These are phyloP conservation scores for Wallacemonas sp. DNA, from an alignment of 208 protist genomes.

Conservation along the genomic window DNA sequence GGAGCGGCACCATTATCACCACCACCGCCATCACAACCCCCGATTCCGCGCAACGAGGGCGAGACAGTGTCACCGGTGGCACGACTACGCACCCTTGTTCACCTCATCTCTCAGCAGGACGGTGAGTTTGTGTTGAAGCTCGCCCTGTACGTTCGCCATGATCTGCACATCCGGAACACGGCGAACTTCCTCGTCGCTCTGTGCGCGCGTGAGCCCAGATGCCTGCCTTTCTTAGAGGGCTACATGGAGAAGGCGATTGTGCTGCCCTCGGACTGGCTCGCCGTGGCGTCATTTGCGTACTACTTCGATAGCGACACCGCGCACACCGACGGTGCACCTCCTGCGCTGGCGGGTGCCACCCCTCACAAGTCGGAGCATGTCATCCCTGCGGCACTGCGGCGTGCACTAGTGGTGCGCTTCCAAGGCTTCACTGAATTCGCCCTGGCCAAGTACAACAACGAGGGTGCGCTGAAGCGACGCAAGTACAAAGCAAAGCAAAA, in stretches of 20 bases:
- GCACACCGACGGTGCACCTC: neutral
- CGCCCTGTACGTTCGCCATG: conserved; percentile 88
- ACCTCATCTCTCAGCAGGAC: conserved; percentile 56
- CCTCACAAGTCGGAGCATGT: neutral
- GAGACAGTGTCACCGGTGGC: conserved; percentile 13
- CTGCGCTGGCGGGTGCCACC: neutral
- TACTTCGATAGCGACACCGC: conserved; percentile 44
- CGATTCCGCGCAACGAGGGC: neutral
- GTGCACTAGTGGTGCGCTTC: conserved; percentile 85
- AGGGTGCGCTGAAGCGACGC: conserved; percentile 55
- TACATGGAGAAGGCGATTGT: conserved; percentile 85
- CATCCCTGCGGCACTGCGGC: conserved; percentile 85
- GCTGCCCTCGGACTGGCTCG: conserved; percentile 94
- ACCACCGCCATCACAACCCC: neutral
- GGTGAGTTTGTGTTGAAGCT: conserved; percentile 92
- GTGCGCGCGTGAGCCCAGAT: conserved; percentile 67
- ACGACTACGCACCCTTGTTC: conserved; percentile 52
- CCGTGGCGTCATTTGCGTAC: conserved; percentile 85
- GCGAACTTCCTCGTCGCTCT: conserved; percentile 91
- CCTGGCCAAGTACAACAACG: conserved; percentile 95
- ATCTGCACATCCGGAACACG: conserved; percentile 91
- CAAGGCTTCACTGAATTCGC: conserved; percentile 88
- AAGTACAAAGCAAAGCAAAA: conserved; percentile 29
- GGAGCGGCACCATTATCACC: neutral
- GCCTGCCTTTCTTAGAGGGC: conserved; percentile 75